Percentiles rank a stretch among this genome's conserved stretches.
phyloP scores from a whole-genome alignment of 352 stramenopile species.

The Phytophthora macrochlamydospora region DNA sequence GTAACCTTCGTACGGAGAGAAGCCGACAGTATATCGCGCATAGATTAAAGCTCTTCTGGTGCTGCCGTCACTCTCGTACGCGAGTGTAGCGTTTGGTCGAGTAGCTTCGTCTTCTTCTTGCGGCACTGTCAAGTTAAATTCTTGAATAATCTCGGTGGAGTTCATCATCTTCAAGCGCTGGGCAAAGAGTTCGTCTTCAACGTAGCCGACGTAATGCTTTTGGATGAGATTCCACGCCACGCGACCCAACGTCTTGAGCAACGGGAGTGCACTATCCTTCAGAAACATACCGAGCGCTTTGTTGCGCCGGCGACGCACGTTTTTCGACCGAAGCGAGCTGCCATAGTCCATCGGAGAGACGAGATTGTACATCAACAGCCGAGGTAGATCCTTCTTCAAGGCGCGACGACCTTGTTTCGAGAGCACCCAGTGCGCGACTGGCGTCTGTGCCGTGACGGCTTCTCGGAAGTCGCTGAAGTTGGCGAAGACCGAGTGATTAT shows the following conservation, averaged over 20 bases:
- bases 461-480: slow-evolving; percentile 23
- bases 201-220: slow-evolving; percentile 43
- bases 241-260: slow-evolving; percentile 38
- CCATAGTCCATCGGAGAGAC: slow-evolving; percentile 56
- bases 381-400: slow-evolving; percentile 34
- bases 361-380: slow-evolving; percentile 53
- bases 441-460: slow-evolving; percentile 23
- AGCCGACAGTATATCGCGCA: slow-evolving; percentile 29
- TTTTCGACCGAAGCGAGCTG: slow-evolving; percentile 31
- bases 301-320: slow-evolving; percentile 39
- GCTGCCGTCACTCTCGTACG: slow-evolving; percentile 32
- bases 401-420: slow-evolving; percentile 32
- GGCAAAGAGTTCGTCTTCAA: slow-evolving; percentile 38
- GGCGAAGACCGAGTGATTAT: slow-evolving; percentile 25
- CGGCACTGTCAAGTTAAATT: slow-evolving; percentile 41
- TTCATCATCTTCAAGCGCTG: slow-evolving; percentile 43
- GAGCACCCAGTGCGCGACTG: slow-evolving; percentile 41
- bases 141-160: slow-evolving; percentile 39
- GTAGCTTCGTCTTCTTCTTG: slow-evolving; percentile 11
- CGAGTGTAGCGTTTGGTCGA: slow-evolving; percentile 35
- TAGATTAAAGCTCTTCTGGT: slow-evolving; percentile 26
- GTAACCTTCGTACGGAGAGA: slow-evolving; percentile 56
- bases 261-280: slow-evolving; percentile 38
- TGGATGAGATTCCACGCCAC: slow-evolving; percentile 40
- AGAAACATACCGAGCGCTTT: slow-evolving; percentile 45